Percentiles rank a stretch among this genome's conserved stretches.
Evolutionary conservation across 2,329 filamentous ascomycete genomes (phyloP).

Genomic region (Hirsutella minnesotensis): DNA sequence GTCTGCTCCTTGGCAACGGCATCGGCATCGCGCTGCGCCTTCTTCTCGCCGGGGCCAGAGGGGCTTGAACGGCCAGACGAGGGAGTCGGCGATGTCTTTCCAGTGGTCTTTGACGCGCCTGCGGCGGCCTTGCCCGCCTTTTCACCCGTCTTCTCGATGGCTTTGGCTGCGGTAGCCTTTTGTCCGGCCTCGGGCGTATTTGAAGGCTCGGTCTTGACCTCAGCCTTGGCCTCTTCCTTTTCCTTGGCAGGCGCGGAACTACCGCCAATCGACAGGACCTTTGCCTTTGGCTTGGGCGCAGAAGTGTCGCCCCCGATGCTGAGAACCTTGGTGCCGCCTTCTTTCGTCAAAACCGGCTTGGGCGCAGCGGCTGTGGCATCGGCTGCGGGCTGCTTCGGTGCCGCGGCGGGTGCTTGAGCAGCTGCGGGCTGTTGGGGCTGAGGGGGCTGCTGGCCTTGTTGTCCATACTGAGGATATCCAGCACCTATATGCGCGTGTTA

Average conservation of each 20-base stretch:
- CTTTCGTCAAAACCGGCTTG: conserved; percentile 41
- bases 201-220: conserved; percentile 35
- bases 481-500: conserved; percentile 23
- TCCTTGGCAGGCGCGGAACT: conserved; percentile 24
- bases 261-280: conserved; percentile 32
- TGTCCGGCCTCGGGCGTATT: conserved; percentile 56
- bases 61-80: conserved; percentile 80
- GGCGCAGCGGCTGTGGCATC: conserved; percentile 30
- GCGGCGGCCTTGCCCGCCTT: conserved; percentile 26
- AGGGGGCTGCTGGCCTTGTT: conserved; percentile 31
- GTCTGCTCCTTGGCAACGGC: conserved; percentile 74
- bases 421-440: conserved; percentile 28
- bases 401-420: conserved; percentile 32
- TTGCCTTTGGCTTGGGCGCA: conserved; percentile 40
- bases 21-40: conserved; percentile 55
- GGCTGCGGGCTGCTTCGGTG: conserved; percentile 10
- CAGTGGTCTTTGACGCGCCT: conserved; percentile 39
- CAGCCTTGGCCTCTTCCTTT: conserved; percentile 32
- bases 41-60: conserved; percentile 41
- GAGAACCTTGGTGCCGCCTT: conserved; percentile 50
- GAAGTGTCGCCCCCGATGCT: conserved; percentile 53
- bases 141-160: conserved; percentile 83
- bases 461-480: conserved; percentile 41
- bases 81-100: conserved; percentile 68
- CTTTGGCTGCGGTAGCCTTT: conserved; percentile 79